Conservation (phyloP, 169 alveolate genomes). For the Cryptosporidium tyzzeri region DNA sequence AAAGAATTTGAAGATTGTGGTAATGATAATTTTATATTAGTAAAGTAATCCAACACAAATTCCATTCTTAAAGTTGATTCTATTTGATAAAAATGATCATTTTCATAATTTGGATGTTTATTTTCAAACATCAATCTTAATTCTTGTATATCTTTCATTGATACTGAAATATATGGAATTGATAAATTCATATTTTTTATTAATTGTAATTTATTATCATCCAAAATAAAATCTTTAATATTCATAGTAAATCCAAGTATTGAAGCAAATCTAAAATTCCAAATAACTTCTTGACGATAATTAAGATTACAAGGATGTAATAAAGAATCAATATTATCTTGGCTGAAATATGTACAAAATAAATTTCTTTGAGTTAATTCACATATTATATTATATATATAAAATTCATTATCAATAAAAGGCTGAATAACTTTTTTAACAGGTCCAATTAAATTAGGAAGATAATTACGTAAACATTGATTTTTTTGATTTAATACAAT, state of each 20-base stretch:
- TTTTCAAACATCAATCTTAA: constrained; percentile 30
- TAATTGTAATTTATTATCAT: constrained; percentile 23
- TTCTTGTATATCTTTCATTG: constrained; percentile 7
- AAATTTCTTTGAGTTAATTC: constrained; percentile 68
- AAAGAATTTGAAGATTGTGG: neutral
- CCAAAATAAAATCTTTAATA: constrained; percentile 51
- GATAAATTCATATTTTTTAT: constrained; percentile 29
- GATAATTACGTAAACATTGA: constrained; percentile 26
- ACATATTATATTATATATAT: constrained; percentile 21
- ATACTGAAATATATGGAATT: constrained; percentile 31
- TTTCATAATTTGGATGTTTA: constrained; percentile 40
- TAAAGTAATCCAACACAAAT: constrained; percentile 24
- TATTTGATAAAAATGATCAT: constrained; percentile 25
- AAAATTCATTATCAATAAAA: constrained; percentile 41
- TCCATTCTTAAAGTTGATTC: constrained; percentile 20
- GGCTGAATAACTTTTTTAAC: constrained; percentile 30
- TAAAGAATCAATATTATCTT: constrained; percentile 55
- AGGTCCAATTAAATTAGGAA: constrained; percentile 58
- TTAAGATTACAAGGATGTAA: constrained; percentile 51
- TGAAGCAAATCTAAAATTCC: constrained; percentile 71
- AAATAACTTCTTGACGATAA: constrained; percentile 62
- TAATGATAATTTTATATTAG: neutral
- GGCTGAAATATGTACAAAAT: constrained; percentile 55
- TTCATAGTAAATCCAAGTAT: constrained; percentile 62
- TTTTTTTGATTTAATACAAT: constrained; percentile 22